Base-by-base conservation (phyloP, 2,329 filamentous ascomycete genomes). In the Microsporum audouinii region DNA sequence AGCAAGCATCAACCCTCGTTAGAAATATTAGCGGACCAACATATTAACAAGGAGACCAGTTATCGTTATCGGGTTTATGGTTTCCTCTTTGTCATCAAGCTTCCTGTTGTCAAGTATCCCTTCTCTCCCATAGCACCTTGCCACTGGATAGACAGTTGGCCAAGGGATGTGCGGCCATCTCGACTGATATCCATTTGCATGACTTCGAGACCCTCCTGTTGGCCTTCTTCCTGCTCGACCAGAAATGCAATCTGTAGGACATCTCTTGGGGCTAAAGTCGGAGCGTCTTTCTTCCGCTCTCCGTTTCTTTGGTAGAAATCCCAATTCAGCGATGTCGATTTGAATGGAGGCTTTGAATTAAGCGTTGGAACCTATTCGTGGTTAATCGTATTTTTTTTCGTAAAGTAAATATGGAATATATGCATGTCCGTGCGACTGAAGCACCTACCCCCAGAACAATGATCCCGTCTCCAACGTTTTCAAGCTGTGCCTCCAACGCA, bases 401-500 rank as follows among this genome's bases (percentile, higher is more conserved):
- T 49, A 29, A 49, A 59, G 39, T 8, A 17, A n/a, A 29, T 43
- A 6, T 2, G 14, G 39, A n/a, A n/a, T n/a, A 14, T n/a, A 58
- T 57, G 41, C 7, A 12, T 23, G 34, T 10, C 3, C n/a, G 12
- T 23, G 2, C 43, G 31, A 62, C 41, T 68, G 67, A 17, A 53
- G 33, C 62, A 69, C 67, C 68, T 45, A 83, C 80, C 74, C 95
- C 89, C 58, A 99, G 80, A 69, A 88, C 84, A 65, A 97, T 87
- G 3, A 85, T 79, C 51, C 86, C 86, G 71, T 96, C 91, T 55
- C 89, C 89, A 70, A 91, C 88, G 73, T 97, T 99, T 78, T 99
- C 94, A 62, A 99, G 75, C 76, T 99, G 94, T 31, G 92, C 94
- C 74, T 99, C 94, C 57, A 99, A 79, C 12, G 89, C 85, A 82